Base-by-base conservation (phyloP, 1,284 basidiomycete species). In the Melanopsichium pennsylvanicum region DNA sequence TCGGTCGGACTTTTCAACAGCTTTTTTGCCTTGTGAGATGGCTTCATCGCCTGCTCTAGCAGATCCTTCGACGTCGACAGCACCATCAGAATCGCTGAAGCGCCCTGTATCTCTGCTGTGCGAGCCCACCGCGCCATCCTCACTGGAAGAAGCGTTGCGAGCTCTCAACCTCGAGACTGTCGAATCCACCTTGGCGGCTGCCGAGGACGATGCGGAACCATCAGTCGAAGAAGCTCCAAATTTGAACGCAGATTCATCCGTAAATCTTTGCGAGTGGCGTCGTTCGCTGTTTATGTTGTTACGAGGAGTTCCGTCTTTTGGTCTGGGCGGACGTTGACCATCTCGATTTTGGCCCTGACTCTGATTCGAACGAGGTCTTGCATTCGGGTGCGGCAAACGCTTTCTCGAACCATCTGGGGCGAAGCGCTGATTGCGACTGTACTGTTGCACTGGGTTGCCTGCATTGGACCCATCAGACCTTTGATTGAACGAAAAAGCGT, bases 341-440 rank as follows among this genome's bases (percentile, higher is more conserved):
- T 59, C 39, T n/a, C 21, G 23, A 12, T 26, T 32, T 42, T 45
- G 40, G 18, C 36, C 15, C 22, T 31, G 47, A 29, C n/a, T 19
- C 10, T 35, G 49, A 19, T 31, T 29, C 16, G 39, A n/a, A 9
- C 61, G 43, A 12, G 49, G 41, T 23, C 40, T 52, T 5, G 48
- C 48, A 22, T 67, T 60, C 8, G 63, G 63, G 50, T 59, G 56
- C 4, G 63, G 63, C 16, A 66, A 27, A 0, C 62, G 62, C 39
- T 66, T 66, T 18, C 62, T 42, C 10, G 54, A 54, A 11, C 62
- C 62, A 15, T 66, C 62, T 2, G 62, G 46, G 0, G 50, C 49
- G 16, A 66, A 66, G 21, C 62, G 45, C 33, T 66, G 55, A 16
- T 59, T 66, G 39, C 62, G 55, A n/a, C 62, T 58, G 39, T 54